Conservation (phyloP, 352 stramenopile genomes). For the Pythium insidiosum region DNA sequence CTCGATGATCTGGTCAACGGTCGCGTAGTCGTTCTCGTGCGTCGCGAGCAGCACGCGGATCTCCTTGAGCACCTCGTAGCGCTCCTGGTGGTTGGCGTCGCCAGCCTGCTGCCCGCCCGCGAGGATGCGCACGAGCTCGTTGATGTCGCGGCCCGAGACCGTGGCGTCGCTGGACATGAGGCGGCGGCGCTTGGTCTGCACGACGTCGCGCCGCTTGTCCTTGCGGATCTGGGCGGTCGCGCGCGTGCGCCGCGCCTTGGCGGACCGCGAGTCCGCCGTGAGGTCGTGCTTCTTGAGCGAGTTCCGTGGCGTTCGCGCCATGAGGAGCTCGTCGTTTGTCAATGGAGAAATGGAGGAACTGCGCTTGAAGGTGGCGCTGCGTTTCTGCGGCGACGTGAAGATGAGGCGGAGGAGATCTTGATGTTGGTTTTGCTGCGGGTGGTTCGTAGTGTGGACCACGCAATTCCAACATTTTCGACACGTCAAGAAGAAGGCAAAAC, state of each 20-base stretch:
- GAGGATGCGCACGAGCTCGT: conserved; percentile 40
- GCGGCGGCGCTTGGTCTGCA: conserved; percentile 67
- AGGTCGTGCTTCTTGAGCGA: conserved; percentile 79
- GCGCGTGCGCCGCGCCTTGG: conserved; percentile 54
- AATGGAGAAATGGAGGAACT: no score
- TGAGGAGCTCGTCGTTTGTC: no score
- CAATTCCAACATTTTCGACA: no score
- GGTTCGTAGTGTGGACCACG: no score
- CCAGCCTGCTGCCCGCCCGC: background rate
- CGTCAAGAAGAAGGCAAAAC: no score
- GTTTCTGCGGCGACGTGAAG: no score
- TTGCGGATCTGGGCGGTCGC: conserved; percentile 65
- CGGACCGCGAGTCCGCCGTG: conserved; percentile 40
- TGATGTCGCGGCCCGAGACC: conserved; percentile 44
- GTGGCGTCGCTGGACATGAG: conserved; percentile 38
- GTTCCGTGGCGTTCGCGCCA: conserved; percentile 35
- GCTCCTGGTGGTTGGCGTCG: conserved; percentile 35
- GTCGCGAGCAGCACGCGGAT: conserved; percentile 49
- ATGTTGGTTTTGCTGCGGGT: no score
- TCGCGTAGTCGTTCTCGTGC: conserved; percentile 58
- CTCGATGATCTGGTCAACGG: conserved; percentile 70
- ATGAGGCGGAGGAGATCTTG: no score
- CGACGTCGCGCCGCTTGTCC: conserved; percentile 50
- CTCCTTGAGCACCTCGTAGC: conserved; percentile 64
- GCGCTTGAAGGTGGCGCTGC: no score